phyloP scores from a whole-genome alignment of 1,139 yeast genomes.

The Taphrina deformans region DNA sequence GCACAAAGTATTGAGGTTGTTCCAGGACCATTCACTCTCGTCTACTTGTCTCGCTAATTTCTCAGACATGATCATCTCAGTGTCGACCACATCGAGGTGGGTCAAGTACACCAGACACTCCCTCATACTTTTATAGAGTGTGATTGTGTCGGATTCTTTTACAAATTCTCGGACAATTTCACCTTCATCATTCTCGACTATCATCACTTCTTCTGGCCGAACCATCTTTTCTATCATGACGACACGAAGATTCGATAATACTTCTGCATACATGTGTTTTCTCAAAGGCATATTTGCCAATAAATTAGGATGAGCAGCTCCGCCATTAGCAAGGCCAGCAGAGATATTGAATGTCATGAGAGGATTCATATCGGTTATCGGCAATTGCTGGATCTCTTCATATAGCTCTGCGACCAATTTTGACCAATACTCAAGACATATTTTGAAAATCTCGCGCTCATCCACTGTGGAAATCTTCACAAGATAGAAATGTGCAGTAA shows the following conservation, averaged over 20 bases:
- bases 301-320: conserved; percentile 83
- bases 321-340: conserved; percentile 55
- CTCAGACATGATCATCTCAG: conserved; percentile 88
- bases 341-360: conserved; percentile 64
- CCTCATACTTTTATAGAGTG: conserved; percentile 90
- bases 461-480: conserved; percentile 85
- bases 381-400: conserved; percentile 79
- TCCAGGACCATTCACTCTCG: conserved; percentile 99
- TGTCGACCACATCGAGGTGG: conserved; percentile 90
- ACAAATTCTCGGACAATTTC: conserved; percentile 97
- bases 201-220: conserved; percentile 84
- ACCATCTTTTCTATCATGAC: conserved; percentile 97
- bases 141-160: conserved; percentile 94
- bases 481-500: conserved; percentile 75
- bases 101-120: conserved; percentile 93
- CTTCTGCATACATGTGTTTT: conserved; percentile 73
- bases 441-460: conserved; percentile 93
- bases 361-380: conserved; percentile 69
- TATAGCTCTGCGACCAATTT: conserved; percentile 76
- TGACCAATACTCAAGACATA: conserved; percentile 93
- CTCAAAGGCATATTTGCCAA: conserved; percentile 76
- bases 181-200: conserved; percentile 98
- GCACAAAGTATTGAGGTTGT: conserved; percentile 90
- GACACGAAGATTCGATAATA: conserved; percentile 77
- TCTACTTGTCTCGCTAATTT: conserved; percentile 90